Base-by-base conservation (phyloP, 148 eudicot species). In the Nyssa sinensis region DNA sequence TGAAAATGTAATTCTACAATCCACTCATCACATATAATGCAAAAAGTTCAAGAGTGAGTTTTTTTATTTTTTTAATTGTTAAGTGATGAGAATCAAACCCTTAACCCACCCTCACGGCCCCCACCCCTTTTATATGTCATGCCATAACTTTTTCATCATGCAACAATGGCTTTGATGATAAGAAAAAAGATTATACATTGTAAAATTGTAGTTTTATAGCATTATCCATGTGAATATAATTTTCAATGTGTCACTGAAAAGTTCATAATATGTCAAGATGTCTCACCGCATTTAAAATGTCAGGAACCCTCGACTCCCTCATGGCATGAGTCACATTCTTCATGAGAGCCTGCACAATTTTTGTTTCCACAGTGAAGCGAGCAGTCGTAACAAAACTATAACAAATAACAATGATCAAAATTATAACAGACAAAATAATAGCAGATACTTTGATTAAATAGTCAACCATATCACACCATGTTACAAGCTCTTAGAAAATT, bases 321-420 rank as follows among this genome's bases (percentile, higher is more conserved):
- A 91, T 87, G 9, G 91, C 96, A 87, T 91, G 93, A 25, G 96
- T 91, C 19, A 84, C 82, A 79, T 91, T 85, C 68, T 44, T 44
- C 3, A 1, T 44, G n/a, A 95, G 96, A 82, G 94, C 99, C 99
- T 95, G 87, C 74, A 80, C 72, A 12, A 12, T 7, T 65, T 71
- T n/a, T n/a, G n/a, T n/a, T n/a, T n/a, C n/a, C 39, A 8, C 57
- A 61, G 25, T 7, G n/a, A 35, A 59, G 60, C 39, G 4, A 58
- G 29, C 17, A 31, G 35, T 72, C 27, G 33, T 61, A 1, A 28
- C 23, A 55, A 55, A 61, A 60, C 13, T 30, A 29, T 0, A 67
- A 49, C 21, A 34, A 66, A 29, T 0, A 35, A 49, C 2, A 17
- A 74, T 25, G 12, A 31, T n/a, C 17, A 58, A 13, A 29, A 41